These are phyloP conservation scores for Canavalia ensiformis DNA, from an alignment of 306 rosid genomes.

Conservation along the genomic window DNA sequence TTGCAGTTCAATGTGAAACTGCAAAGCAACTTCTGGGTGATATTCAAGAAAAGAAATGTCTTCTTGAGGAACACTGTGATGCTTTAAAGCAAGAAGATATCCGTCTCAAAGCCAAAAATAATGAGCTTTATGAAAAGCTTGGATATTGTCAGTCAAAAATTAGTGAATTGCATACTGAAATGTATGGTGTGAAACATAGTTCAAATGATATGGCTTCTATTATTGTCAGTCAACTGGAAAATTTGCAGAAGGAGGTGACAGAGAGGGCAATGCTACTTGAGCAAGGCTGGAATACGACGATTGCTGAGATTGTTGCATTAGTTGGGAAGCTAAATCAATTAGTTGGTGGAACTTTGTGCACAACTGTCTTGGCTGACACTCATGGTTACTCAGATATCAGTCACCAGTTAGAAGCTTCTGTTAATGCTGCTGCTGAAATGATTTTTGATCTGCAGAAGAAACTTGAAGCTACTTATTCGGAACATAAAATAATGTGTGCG, in stretches of 20 bases:
- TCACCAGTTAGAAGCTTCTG: constrained; percentile 61
- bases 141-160: constrained; percentile 64
- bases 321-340: constrained; percentile 73
- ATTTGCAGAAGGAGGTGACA: constrained; percentile 68
- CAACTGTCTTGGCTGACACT: constrained; percentile 45
- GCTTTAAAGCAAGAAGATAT: constrained; percentile 62
- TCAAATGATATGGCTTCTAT: constrained; percentile 71
- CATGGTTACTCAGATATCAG: constrained; percentile 46
- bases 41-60: constrained; percentile 61
- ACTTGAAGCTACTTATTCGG: constrained; percentile 66
- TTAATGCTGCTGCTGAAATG: constrained; percentile 65
- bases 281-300: constrained; percentile 65
- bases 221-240: constrained; percentile 65
- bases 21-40: constrained; percentile 62
- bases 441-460: constrained; percentile 72
- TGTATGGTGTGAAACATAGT: constrained; percentile 64
- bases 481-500: constrained; percentile 58
- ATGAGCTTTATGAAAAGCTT: constrained; percentile 67
- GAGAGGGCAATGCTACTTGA: constrained; percentile 72
- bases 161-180: constrained; percentile 60
- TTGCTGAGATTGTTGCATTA: constrained; percentile 61
- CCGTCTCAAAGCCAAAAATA: constrained; percentile 58
- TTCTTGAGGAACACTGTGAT: constrained; percentile 65
- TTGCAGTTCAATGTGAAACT: constrained; percentile 76
- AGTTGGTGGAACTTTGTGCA: constrained; percentile 53